Percentiles rank a stretch among this genome's conserved stretches.
phyloP scores from a whole-genome alignment of 2,329 filamentous ascomycete species.

The Aspergillus puulaauensis region DNA sequence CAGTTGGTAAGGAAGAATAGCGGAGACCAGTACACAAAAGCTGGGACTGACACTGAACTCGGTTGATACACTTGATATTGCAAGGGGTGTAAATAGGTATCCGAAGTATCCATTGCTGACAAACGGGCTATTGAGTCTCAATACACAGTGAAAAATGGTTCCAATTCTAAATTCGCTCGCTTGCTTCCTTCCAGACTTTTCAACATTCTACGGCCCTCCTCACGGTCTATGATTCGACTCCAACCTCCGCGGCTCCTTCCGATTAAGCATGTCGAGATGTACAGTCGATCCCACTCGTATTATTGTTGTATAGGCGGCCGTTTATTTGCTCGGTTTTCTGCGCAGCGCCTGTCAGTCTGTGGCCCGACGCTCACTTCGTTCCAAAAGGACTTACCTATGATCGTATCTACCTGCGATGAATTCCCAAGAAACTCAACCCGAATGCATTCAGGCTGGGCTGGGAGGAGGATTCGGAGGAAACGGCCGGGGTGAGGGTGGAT shows the following conservation, averaged over 20 bases:
- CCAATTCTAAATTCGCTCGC: background rate
- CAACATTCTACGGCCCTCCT: constrained; percentile 1
- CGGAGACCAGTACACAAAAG: background rate
- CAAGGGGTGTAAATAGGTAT: background rate
- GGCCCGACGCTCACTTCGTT: background rate
- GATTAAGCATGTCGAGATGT: constrained; percentile 3
- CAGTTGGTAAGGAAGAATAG: background rate
- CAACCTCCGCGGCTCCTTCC: background rate
- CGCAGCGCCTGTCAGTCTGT: background rate
- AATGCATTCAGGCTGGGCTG: constrained; percentile 32
- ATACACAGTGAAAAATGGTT: background rate
- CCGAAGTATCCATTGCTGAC: background rate
- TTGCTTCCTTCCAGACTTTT: background rate
- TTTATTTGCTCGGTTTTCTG: constrained; percentile 5
- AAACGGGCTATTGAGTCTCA: background rate
- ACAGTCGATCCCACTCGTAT: background rate
- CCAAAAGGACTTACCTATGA: constrained; percentile 5
- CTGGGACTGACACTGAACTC: background rate
- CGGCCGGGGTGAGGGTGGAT: constrained; percentile 33
- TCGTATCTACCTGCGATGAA: constrained; percentile 1
- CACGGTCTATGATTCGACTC: constrained; percentile 4
- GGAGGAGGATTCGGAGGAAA: constrained; percentile 42
- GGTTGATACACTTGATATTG: background rate
- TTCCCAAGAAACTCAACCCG: background rate
- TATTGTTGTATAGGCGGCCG: constrained; percentile 7